These are phyloP conservation scores for Mycena crocata DNA, from an alignment of 768 basidiomycete genomes.

Conservation along the genomic window DNA sequence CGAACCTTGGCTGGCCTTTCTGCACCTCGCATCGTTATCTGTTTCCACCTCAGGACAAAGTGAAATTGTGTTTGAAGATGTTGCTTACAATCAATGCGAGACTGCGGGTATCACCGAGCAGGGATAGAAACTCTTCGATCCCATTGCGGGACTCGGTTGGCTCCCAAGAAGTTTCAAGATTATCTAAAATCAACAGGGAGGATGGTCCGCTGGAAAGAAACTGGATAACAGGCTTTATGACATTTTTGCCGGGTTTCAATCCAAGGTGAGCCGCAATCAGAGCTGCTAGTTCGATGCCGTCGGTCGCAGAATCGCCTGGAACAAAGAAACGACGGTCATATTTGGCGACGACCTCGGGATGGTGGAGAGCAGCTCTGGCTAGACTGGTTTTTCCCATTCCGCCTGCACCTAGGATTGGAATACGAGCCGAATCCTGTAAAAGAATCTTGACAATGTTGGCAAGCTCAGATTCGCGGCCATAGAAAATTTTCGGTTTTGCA, in stretches of 20 bases:
- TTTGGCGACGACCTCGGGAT: background rate
- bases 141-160: background rate
- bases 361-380: no score
- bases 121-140: background rate
- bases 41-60: background rate
- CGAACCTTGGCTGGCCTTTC: conserved; percentile 1
- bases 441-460: background rate
- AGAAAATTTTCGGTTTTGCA: no score
- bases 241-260: background rate
- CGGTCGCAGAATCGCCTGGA: no score
- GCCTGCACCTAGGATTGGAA: no score
- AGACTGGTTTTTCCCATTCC: no score
- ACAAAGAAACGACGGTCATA: background rate
- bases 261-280: background rate
- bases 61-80: background rate
- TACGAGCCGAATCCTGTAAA: no score
- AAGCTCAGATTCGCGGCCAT: background rate
- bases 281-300: background rate
- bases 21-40: conserved; percentile 14
- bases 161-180: conserved; percentile 6
- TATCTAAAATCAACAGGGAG: conserved; percentile 2
- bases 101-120: background rate
- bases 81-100: conserved; percentile 1
- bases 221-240: background rate
- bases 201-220: background rate